These are phyloP conservation scores for Inga laurina DNA, from an alignment of 306 rosid genomes.

Conservation along the genomic window DNA sequence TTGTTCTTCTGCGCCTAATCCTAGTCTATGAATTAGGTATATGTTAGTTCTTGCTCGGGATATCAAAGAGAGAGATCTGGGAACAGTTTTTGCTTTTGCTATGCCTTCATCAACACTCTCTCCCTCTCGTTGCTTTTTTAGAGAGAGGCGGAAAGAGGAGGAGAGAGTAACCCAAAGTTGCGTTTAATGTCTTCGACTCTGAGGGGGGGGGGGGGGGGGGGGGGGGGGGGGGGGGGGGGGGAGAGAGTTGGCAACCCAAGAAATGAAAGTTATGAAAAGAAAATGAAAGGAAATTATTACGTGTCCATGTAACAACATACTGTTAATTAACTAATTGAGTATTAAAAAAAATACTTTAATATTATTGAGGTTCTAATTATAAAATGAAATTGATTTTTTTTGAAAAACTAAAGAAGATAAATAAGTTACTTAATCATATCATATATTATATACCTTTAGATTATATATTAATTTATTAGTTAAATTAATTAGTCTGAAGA, in stretches of 20 bases:
- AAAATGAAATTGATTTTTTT: too few species aligned
- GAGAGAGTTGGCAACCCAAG: background rate
- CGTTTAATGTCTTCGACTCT: background rate
- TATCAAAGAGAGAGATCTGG: constrained; percentile 26
- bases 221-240: too few species aligned
- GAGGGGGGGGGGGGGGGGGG: background rate
- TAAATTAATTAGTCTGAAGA: too few species aligned
- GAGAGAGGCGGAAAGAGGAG: constrained; percentile 30
- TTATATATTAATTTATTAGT: too few species aligned
- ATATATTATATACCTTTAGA: too few species aligned
- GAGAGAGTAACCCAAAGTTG: constrained; percentile 21
- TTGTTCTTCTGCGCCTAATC: background rate
- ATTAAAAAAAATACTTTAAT: too few species aligned
- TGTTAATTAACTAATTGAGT: too few species aligned
- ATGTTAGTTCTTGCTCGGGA: background rate
- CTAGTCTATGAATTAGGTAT: background rate
- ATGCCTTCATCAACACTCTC: constrained; percentile 1
- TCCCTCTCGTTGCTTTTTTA: constrained; percentile 5
- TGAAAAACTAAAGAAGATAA: too few species aligned
- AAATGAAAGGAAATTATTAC: background rate
- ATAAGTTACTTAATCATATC: too few species aligned
- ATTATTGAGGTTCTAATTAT: too few species aligned
- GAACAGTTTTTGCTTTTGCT: constrained; percentile 20
- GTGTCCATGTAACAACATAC: too few species aligned
- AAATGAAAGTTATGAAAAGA: background rate